These are phyloP conservation scores for Cutaneotrichosporon daszewskae DNA, from an alignment of 1,284 basidiomycete species.

Conservation along the genomic window DNA sequence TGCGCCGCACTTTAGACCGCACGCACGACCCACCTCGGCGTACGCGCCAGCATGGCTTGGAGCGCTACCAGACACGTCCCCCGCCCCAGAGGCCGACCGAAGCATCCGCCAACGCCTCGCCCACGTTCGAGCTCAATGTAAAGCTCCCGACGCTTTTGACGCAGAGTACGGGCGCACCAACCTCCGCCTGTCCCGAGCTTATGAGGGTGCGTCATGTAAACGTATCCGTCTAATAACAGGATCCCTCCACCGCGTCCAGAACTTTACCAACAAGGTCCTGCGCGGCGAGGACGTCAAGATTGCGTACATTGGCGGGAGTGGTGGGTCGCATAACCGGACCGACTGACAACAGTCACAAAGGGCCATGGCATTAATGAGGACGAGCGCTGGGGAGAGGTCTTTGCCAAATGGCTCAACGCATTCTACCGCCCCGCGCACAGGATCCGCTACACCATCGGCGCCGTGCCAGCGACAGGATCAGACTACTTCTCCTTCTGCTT, in stretches of 20 bases:
- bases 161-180: conserved; percentile 36
- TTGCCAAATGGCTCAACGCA: conserved; percentile 34
- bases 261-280: conserved; percentile 34
- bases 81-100: background rate
- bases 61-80: too few relatives aligned
- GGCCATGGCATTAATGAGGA: conserved; percentile 35
- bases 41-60: too few relatives aligned
- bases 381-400: conserved; percentile 38
- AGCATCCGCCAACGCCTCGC: background rate
- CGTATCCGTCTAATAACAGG: conserved; percentile 17
- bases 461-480: conserved; percentile 37
- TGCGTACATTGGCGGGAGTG: conserved; percentile 41
- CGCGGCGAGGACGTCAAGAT: conserved; percentile 37
- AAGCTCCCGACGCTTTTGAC: conserved; percentile 26
- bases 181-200: conserved; percentile 32
- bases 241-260: conserved; percentile 25
- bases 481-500: conserved; percentile 48
- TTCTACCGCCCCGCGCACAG: conserved; percentile 22
- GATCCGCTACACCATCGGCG: conserved; percentile 36
- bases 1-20: too few relatives aligned
- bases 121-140: conserved; percentile 13
- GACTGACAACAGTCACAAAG: conserved; percentile 32
- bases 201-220: conserved; percentile 34
- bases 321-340: conserved; percentile 21
- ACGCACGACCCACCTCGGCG: too few relatives aligned